Evolutionary conservation across 192 early-diverging fungal species (phyloP), one percentile per base, ranked within the genome.

Genomic region (Linnemannia hyalina): DNA sequence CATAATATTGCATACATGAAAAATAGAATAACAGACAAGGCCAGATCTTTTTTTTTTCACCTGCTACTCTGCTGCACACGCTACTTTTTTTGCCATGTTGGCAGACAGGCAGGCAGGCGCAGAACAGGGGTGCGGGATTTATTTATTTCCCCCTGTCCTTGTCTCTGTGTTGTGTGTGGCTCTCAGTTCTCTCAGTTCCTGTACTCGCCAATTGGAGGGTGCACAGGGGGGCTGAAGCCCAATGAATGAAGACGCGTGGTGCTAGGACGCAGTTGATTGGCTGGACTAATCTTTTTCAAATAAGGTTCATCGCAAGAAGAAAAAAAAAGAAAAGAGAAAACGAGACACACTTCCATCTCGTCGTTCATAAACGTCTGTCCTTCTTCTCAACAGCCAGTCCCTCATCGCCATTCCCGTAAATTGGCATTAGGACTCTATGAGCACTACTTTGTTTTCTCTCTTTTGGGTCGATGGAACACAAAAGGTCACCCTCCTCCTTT

Each of bases 181-280:
- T 52, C 49, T 20, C 4, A 5, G 49, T 57, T 9, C 22, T 0
- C n/a, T 60, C 0, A 1, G 35, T 7, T 60, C n/a, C 13, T 63
- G 6, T 10, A 60, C 11, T 35, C 60, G 60, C 60, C 60, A 65
- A 65, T 65, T 65, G 60, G 60, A 65, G 60, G 49, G n/a, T 35
- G 60, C 26, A 29, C 29, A 65, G 60, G 36, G 71, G 38, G 49
- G 73, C 73, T 57, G 73, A 74, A 60, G 46, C 73, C 73, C 73
- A 74, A 74, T 74, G 36, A 18, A 0, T 54, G 35, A 54, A 47
- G 35, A 74, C 73, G 73, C 73, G 73, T 74, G 73, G 73, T 54
- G 35, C 52, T 23, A 54, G 6, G 29, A 29, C 10, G 18, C 11
- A 16, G 35, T 2, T 74, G 49, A 74, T 74, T 74, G 73, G 73